Percentiles rank a stretch among this genome's conserved stretches.
These are phyloP conservation scores for Pouteria campechiana DNA, from an alignment of 179 eudicot species.

Conservation along the genomic window DNA sequence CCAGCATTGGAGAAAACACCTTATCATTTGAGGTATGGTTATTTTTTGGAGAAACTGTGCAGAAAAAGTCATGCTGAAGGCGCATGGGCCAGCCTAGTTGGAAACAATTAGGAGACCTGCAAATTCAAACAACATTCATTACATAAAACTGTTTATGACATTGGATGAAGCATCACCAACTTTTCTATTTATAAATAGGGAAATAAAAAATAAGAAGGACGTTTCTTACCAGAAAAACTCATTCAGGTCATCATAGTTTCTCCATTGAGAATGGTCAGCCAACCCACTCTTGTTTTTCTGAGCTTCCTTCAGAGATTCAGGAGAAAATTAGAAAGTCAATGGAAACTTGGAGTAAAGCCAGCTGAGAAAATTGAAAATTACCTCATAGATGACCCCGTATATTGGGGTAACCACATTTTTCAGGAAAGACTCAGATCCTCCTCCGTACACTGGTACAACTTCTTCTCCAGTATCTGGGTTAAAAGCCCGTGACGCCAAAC, in stretches of 20 bases:
- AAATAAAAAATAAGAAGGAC: background rate
- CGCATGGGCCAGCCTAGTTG: constrained; percentile 95
- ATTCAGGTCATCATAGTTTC: constrained; percentile 94
- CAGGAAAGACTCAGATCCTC: constrained; percentile 64
- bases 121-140: constrained; percentile 8
- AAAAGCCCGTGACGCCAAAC: constrained; percentile 70
- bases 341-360: background rate
- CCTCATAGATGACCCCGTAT: constrained; percentile 62
- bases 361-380: constrained; percentile 12
- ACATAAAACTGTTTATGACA: too few species aligned
- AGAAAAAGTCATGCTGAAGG: constrained; percentile 67
- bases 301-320: constrained; percentile 58
- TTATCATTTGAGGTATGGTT: constrained; percentile 19
- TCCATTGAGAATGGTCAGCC: constrained; percentile 90
- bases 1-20: too few species aligned
- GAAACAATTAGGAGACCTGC: constrained; percentile 84
- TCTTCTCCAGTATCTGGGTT: constrained; percentile 72
- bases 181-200: too few species aligned
- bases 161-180: too few species aligned
- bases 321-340: constrained; percentile 12
- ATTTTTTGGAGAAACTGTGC: constrained; percentile 11
- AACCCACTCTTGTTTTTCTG: constrained; percentile 67
- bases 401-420: constrained; percentile 54
- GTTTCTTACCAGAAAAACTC: constrained; percentile 77
- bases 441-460: constrained; percentile 82